Evolutionary conservation across 768 basidiomycete species (phyloP).

Genomic region (Mycena olivaceomarginata): DNA sequence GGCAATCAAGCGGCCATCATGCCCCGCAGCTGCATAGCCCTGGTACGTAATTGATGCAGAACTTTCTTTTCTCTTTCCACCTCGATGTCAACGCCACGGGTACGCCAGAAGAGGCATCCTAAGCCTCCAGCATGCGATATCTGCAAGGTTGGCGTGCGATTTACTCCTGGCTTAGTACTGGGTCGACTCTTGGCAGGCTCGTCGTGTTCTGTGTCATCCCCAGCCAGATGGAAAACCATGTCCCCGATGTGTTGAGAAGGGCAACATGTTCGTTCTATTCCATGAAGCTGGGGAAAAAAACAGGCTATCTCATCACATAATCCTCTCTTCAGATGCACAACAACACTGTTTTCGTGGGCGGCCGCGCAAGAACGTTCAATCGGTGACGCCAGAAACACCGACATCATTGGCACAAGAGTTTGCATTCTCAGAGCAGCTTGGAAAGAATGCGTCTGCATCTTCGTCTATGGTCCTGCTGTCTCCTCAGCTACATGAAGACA

Average conservation of each 20-base stretch:
- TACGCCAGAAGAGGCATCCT: not conserved
- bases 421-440: not conserved
- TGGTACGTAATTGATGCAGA: too few relatives aligned
- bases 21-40: too few relatives aligned
- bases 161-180: not conserved
- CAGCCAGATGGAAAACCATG: not conserved
- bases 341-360: slow-evolving; percentile 13
- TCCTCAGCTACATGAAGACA: not conserved
- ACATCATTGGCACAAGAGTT: not conserved
- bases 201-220: slow-evolving; percentile 24
- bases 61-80: too few relatives aligned
- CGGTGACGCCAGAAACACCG: not conserved
- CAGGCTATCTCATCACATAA: too few relatives aligned
- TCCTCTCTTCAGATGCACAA: slow-evolving; percentile 7
- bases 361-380: not conserved
- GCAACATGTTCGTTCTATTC: not conserved
- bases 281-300: not conserved
- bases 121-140: slow-evolving; percentile 14
- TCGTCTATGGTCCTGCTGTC: not conserved
- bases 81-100: not conserved
- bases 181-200: not conserved
- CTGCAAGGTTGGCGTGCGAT: not conserved
- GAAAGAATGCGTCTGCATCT: not conserved
- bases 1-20: too few relatives aligned
- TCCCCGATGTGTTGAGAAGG: slow-evolving; percentile 19